Base-by-base conservation (phyloP, 1,139 yeast species). In the Saccharomyces hybrid region DNA sequence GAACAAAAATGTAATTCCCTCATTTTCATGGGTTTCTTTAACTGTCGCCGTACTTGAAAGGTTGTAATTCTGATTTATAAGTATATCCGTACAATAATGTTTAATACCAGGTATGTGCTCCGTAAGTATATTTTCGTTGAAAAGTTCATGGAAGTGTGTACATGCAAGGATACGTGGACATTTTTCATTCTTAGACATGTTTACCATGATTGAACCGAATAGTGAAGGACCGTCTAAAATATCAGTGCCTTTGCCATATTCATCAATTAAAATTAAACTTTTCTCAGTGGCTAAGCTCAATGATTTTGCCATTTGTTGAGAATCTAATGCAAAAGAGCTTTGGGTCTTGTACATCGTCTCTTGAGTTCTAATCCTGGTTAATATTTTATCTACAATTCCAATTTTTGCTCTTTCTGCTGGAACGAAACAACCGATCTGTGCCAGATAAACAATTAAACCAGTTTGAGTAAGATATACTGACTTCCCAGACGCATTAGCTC, bases 401-500 rank as follows among this genome's bases (percentile, higher is more conserved):
- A 79, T 65, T 13, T 54, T 67, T 1, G 80, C 80, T 6, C 55
- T 58, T 2, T 60, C 57, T 0, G 80, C 81, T 1, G 83, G 82
- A 2, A 79, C 76, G 60, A 66, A 78, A 46, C 77, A 74, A 0
- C 82, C 83, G 31, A 78, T 67, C 51, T 79, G 83, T 0, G 81
- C 74, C 51, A 79, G 57, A 51, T 70, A 72, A 1, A 75, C 74
- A 19, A 76, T 71, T 42, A 78, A 59, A 0, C 80, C 82, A 46
- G 72, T 65, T 54, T 77, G 81, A 0, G 74, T 64, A 19, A 79
- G 60, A 53, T 73, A 74, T 0, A 79, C 78, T 0, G 82, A 75
- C 60, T 79, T 79, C 0, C 82, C 82, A 3, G 83, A 79, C 54
- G 75, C 75, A 60, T 79, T 78, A 0, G 83, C 81, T 0, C 83